Conservation (phyloP, 2,329 filamentous ascomycete genomes). For the Aureobasidium pullulans region DNA sequence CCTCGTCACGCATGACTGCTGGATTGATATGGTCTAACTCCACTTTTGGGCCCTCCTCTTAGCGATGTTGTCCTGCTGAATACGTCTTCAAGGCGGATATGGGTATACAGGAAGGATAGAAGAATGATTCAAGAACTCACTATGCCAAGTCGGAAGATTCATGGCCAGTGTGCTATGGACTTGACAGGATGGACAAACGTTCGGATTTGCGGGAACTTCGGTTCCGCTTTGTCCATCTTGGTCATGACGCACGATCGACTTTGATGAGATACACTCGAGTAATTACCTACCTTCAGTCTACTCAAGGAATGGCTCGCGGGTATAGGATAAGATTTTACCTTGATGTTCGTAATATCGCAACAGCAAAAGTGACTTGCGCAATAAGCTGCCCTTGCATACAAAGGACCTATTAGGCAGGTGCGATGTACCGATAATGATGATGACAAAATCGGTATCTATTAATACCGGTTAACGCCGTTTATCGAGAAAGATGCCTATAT, state of each 20-base stretch:
- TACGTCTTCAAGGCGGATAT: background rate
- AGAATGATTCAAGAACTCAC: background rate
- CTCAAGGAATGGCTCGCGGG: background rate
- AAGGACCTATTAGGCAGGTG: background rate
- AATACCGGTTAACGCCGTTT: background rate
- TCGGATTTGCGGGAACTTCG: slow-evolving; percentile 1
- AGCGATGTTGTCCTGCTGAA: slow-evolving; percentile 13
- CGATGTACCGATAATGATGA: slow-evolving; percentile 1
- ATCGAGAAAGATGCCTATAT: background rate
- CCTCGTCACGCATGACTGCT: slow-evolving; percentile 16
- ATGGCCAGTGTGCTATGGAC: background rate
- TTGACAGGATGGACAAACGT: slow-evolving; percentile 6
- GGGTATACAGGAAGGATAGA: background rate
- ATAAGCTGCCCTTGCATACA: background rate
- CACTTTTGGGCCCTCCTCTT: slow-evolving; percentile 14
- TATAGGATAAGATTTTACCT: background rate
- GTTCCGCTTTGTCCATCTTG: background rate
- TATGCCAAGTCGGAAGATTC: slow-evolving; percentile 2
- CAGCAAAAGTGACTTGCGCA: background rate
- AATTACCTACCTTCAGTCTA: background rate
- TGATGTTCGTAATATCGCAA: background rate
- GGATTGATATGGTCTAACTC: slow-evolving; percentile 10
- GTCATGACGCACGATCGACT: background rate
- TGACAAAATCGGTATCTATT: background rate
- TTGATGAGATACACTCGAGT: background rate